A percentile compares a stretch with the other conserved stretches of the same genome.
phyloP scores from a whole-genome alignment of 257 asterid species.

The Nicotiana attenuata region DNA sequence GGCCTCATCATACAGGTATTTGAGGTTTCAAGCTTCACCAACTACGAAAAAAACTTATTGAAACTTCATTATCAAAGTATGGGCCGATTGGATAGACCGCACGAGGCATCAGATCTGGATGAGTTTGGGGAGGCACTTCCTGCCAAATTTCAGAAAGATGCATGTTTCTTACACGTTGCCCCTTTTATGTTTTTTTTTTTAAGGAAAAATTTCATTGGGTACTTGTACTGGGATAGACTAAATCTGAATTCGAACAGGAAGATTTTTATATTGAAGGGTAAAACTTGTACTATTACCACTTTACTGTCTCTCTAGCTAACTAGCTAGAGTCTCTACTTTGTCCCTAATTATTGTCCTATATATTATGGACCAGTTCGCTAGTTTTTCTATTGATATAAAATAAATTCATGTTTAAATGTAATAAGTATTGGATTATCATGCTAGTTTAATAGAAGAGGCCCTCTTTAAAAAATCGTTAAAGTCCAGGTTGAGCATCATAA shows the following conservation, averaged over 20 bases:
- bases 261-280: fast-evolving
- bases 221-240: no score
- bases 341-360: not conserved
- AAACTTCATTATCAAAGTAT: not conserved
- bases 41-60: not conserved
- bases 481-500: no score
- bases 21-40: not conserved
- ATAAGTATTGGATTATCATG: no score
- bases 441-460: no score
- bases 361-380: no score
- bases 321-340: not conserved
- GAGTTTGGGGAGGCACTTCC: not conserved
- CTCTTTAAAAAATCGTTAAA: no score
- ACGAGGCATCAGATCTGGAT: not conserved
- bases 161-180: not conserved
- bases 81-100: not conserved
- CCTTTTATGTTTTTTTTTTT: no score
- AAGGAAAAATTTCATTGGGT: no score
- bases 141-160: not conserved
- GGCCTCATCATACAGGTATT: no score
- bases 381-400: no score
- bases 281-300: not conserved
- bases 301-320: not conserved
- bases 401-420: not conserved
- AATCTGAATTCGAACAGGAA: no score